Conservation (phyloP, 208 protist genomes). For the Wallacemonas rigidus region DNA sequence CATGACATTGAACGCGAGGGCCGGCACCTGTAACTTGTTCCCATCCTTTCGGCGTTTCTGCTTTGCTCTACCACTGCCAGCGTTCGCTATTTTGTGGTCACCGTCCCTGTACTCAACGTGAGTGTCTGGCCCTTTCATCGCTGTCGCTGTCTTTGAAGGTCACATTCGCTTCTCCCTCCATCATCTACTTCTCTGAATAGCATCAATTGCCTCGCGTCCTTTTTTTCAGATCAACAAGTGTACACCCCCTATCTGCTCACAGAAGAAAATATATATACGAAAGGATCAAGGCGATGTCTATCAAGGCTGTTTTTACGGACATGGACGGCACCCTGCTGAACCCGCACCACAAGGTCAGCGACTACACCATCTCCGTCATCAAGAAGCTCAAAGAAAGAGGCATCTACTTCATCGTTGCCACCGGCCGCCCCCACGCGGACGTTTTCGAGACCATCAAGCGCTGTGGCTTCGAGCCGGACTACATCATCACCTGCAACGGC, state of each 20-base stretch:
- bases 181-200: too few relatives aligned
- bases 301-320: conserved; percentile 43
- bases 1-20: too few relatives aligned
- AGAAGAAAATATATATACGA: not conserved
- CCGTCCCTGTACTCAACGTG: too few relatives aligned
- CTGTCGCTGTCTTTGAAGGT: too few relatives aligned
- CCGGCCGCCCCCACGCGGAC: conserved; percentile 41
- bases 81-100: too few relatives aligned
- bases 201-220: too few relatives aligned
- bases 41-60: too few relatives aligned
- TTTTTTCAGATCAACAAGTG: too few relatives aligned
- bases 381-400: conserved; percentile 27
- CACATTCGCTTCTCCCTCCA: too few relatives aligned
- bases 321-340: conserved; percentile 60
- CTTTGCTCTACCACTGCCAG: too few relatives aligned
- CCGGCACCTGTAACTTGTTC: too few relatives aligned
- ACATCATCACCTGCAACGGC: conserved; percentile 58
- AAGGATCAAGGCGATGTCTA: conserved; percentile 28
- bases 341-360: conserved; percentile 32
- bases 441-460: conserved; percentile 23
- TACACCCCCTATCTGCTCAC: not conserved
- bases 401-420: conserved; percentile 40
- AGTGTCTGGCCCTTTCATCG: too few relatives aligned
- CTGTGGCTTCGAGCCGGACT: conserved; percentile 31
- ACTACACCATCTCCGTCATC: conserved; percentile 32